Evolutionary conservation across 2,329 filamentous ascomycete species (phyloP).

Genomic region (Plenodomus biglobosus): DNA sequence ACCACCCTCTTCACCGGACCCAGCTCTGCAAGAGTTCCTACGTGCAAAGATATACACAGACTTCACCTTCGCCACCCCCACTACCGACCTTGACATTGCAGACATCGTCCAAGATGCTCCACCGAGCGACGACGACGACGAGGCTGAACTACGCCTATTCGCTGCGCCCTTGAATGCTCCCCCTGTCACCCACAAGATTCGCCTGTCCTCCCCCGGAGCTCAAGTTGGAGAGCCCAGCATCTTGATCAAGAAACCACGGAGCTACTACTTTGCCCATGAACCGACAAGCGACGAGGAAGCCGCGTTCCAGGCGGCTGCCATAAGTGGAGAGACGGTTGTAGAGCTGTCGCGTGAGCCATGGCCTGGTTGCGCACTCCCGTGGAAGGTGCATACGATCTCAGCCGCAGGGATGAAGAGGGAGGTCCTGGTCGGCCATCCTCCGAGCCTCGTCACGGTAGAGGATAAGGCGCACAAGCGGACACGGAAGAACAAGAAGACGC

Average conservation of each 20-base stretch:
- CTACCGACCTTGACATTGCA: constrained; percentile 3
- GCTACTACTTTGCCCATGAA: constrained; percentile 41
- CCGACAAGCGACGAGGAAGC: constrained; percentile 23
- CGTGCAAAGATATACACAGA: constrained; percentile 27
- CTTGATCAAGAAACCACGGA: constrained; percentile 31
- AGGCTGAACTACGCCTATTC: constrained; percentile 41
- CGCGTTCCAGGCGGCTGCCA: constrained; percentile 29
- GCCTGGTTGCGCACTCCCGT: constrained; percentile 40
- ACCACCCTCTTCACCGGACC: constrained; percentile 40
- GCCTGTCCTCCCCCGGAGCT: constrained; percentile 35
- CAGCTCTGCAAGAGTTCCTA: constrained; percentile 34
- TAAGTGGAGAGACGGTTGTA: constrained; percentile 32
- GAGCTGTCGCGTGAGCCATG: constrained; percentile 35
- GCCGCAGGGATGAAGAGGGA: constrained; percentile 33
- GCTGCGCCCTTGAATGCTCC: constrained; percentile 26
- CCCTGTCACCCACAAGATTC: constrained; percentile 31
- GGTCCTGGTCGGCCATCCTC: constrained; percentile 35
- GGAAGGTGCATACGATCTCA: constrained; percentile 38
- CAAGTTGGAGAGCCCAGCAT: constrained; percentile 30
- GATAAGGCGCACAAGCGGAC: constrained; percentile 28
- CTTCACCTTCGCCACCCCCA: constrained; percentile 27
- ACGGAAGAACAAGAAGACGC: constrained; percentile 40
- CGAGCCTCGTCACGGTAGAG: constrained; percentile 20
- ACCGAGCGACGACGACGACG: constrained; percentile 29
- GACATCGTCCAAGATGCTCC: constrained; percentile 3